Conservation (phyloP, 495 filamentous ascomycete genomes). For the Lasiosphaeria ovina region DNA sequence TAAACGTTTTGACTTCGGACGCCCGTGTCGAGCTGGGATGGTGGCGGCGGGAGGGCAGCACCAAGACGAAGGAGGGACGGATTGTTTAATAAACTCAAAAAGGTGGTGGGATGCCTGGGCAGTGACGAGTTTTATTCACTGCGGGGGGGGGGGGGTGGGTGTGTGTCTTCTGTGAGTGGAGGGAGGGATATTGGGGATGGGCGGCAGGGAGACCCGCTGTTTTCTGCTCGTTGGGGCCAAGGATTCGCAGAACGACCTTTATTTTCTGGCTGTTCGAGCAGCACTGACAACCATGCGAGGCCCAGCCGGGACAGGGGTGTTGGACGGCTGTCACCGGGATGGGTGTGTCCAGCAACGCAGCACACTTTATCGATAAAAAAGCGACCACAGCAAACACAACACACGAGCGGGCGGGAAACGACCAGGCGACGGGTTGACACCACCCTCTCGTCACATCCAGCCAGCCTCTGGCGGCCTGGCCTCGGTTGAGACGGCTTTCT, state of each 20-base stretch:
- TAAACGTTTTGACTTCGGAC: constrained; percentile 7
- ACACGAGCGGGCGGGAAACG: constrained; percentile 17
- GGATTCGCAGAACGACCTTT: constrained; percentile 2
- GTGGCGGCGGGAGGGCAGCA: constrained; percentile 22
- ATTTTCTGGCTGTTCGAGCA: constrained; percentile 2
- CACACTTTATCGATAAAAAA: constrained; percentile 13
- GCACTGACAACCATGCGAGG: constrained; percentile 13
- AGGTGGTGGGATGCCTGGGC: constrained; percentile 28
- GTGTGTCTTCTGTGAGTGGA: constrained; percentile 23
- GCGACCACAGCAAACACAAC: constrained; percentile 8
- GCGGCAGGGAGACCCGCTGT: constrained; percentile 27
- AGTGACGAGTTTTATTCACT: constrained; percentile 40
- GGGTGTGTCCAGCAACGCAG: constrained; percentile 1
- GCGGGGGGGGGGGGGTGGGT: constrained; percentile 29
- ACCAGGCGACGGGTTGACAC: constrained; percentile 26
- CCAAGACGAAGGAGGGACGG: constrained; percentile 26
- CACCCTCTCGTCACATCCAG: constrained; percentile 17
- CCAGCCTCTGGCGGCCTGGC: background rate
- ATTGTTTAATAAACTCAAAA: constrained; percentile 30
- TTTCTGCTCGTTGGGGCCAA: constrained; percentile 14
- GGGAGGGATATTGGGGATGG: constrained; percentile 16
- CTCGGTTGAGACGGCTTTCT: background rate
- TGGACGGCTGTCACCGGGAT: constrained; percentile 10
- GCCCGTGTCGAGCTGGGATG: constrained; percentile 11
- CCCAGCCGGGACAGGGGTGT: constrained; percentile 17